Conservation (phyloP, 2,329 filamentous ascomycete genomes). For the Cryphonectria radicalis region DNA sequence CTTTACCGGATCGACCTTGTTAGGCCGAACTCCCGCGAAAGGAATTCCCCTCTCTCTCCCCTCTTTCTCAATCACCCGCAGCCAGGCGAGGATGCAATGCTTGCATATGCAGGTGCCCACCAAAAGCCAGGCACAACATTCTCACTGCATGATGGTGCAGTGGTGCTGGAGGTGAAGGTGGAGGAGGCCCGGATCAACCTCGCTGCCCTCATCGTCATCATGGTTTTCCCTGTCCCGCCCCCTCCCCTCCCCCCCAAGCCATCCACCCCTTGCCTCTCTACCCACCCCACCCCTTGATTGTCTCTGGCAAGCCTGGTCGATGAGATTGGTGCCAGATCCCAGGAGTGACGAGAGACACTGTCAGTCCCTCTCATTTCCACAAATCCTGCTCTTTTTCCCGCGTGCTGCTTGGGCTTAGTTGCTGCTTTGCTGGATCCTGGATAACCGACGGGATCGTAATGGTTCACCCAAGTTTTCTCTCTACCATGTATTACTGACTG, state of each 20-base stretch:
- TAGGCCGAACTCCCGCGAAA: background rate
- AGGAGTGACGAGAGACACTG: conserved; percentile 1
- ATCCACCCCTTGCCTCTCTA: background rate
- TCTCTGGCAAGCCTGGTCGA: background rate
- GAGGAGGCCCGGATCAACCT: background rate
- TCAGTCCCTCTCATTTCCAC: conserved; percentile 2
- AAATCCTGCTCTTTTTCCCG: background rate
- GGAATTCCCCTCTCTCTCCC: background rate
- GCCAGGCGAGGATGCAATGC: background rate
- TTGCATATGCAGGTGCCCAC: conserved; percentile 3
- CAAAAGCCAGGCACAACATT: background rate
- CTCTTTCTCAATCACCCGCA: background rate
- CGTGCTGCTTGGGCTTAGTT: background rate
- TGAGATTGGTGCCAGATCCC: background rate
- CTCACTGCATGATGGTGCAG: background rate
- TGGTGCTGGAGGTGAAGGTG: background rate
- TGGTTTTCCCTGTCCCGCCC: background rate
- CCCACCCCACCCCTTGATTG: background rate
- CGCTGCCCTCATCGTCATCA: background rate
- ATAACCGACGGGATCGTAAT: background rate
- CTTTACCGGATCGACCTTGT: background rate
- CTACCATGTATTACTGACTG: background rate
- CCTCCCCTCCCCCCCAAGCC: background rate
- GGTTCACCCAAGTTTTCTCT: background rate
- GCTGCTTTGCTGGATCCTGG: background rate